Percentiles rank a stretch among this genome's conserved stretches.
phyloP scores from a whole-genome alignment of 768 basidiomycete species.

The Termitomyces sp. region DNA sequence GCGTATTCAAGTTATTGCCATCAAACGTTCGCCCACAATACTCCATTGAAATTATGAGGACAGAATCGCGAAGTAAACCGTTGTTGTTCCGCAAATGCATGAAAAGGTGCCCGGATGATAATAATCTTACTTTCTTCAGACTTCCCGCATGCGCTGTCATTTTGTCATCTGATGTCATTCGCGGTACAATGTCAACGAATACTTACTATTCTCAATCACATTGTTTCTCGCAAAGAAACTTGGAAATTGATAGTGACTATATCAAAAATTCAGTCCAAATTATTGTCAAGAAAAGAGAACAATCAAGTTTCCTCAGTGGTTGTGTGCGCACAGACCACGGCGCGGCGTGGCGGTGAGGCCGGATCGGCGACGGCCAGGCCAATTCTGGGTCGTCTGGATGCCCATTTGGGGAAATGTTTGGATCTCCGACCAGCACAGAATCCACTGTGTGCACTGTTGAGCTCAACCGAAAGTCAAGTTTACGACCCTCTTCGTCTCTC shows the following conservation, averaged over 20 bases:
- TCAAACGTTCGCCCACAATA: background rate
- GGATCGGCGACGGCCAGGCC: conserved; percentile 9
- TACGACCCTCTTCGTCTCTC: conserved; percentile 12
- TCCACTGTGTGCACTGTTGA: conserved; percentile 5
- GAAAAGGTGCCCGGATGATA: background rate
- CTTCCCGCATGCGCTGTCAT: background rate
- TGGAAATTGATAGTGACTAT: background rate
- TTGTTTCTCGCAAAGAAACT: background rate
- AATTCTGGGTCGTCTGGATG: conserved; percentile 4
- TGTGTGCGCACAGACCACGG: conserved; percentile 17
- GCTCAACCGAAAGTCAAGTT: conserved; percentile 6
- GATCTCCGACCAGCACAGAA: conserved; percentile 24
- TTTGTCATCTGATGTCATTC: background rate
- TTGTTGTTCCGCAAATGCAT: too few relatives aligned
- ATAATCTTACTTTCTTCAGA: background rate
- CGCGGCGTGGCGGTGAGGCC: conserved; percentile 9
- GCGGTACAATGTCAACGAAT: background rate
- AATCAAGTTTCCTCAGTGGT: background rate
- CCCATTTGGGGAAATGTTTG: conserved; percentile 28
- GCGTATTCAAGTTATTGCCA: background rate
- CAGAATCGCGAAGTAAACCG: background rate
- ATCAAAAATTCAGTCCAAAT: background rate
- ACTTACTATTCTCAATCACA: too few relatives aligned
- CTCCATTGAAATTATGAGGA: background rate
- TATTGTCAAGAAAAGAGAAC: background rate